Evolutionary conservation across 2,329 filamentous ascomycete genomes (phyloP).

Genomic region (Chaetomiaceae sp.): DNA sequence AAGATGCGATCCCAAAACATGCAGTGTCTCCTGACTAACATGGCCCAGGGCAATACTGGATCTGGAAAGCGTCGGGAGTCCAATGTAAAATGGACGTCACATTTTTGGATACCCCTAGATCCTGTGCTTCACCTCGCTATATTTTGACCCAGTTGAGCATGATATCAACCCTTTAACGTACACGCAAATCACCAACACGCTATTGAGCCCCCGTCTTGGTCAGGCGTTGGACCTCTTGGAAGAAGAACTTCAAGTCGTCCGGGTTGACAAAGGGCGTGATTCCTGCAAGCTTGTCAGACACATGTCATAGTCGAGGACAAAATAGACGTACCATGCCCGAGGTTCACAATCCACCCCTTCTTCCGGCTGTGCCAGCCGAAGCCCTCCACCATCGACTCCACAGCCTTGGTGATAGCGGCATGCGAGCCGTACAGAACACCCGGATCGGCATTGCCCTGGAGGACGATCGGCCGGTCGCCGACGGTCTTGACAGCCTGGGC

Average conservation of each 20-base stretch:
- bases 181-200: background rate
- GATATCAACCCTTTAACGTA: slow-evolving; percentile 4
- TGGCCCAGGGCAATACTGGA: slow-evolving; percentile 20
- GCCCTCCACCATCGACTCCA: slow-evolving; percentile 80
- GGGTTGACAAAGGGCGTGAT: slow-evolving; percentile 94
- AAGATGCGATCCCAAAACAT: slow-evolving; percentile 25
- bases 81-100: slow-evolving; percentile 6
- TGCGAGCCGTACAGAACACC: slow-evolving; percentile 84
- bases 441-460: slow-evolving; percentile 95
- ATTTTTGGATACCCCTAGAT: background rate
- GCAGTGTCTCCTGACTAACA: background rate
- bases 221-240: slow-evolving; percentile 80
- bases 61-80: slow-evolving; percentile 11
- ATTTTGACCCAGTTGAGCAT: background rate
- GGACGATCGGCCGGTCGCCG: slow-evolving; percentile 64
- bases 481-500: slow-evolving; percentile 77
- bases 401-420: slow-evolving; percentile 73
- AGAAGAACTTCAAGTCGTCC: slow-evolving; percentile 88
- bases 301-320: slow-evolving; percentile 17
- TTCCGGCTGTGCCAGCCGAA: slow-evolving; percentile 72
- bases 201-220: slow-evolving; percentile 38
- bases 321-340: slow-evolving; percentile 75
- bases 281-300: slow-evolving; percentile 44
- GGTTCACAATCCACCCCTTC: slow-evolving; percentile 93
- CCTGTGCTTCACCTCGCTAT: too few relatives aligned